These are phyloP conservation scores for Macrocybe gigantea DNA, from an alignment of 768 basidiomycete genomes.

Conservation along the genomic window DNA sequence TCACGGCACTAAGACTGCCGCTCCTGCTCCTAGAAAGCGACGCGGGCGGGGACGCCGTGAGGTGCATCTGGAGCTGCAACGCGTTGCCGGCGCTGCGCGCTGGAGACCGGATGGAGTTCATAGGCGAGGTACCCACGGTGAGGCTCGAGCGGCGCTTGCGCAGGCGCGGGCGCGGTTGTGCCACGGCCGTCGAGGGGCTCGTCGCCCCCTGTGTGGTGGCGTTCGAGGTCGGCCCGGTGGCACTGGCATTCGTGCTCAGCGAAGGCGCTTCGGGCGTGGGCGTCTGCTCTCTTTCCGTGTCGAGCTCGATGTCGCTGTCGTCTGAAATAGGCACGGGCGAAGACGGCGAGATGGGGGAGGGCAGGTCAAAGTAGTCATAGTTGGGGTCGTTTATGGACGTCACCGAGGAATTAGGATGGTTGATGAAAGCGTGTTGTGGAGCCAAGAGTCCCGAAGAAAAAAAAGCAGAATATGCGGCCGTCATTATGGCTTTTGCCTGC, in stretches of 20 bases:
- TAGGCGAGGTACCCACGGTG: constrained; percentile 46
- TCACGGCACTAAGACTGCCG: constrained; percentile 31
- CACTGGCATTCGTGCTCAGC: constrained; percentile 9
- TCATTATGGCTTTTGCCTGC: constrained; percentile 13
- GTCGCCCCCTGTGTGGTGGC: background rate
- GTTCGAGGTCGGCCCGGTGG: constrained; percentile 6
- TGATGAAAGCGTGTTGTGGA: constrained; percentile 22
- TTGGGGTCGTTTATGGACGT: constrained; percentile 5
- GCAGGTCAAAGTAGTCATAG: constrained; percentile 8
- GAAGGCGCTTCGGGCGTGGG: constrained; percentile 14
- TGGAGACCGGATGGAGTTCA: constrained; percentile 55
- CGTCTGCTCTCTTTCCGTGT: constrained; percentile 15
- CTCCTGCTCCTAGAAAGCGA: constrained; percentile 25
- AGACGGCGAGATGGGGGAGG: constrained; percentile 15
- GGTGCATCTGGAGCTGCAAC: constrained; percentile 42
- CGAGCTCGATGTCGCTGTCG: constrained; percentile 29
- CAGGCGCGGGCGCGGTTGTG: constrained; percentile 30
- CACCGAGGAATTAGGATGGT: too few species aligned
- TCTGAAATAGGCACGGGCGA: constrained; percentile 19
- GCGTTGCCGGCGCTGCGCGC: constrained; percentile 44
- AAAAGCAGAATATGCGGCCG: constrained; percentile 55
- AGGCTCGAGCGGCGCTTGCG: constrained; percentile 62
- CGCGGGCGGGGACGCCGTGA: constrained; percentile 30
- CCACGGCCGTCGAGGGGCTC: background rate
- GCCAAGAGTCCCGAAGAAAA: constrained; percentile 71